Percentiles rank a stretch among this genome's conserved stretches.
phyloP scores from a whole-genome alignment of 371 early-diverging fungal genomes.

The Actinomortierella ambigua region DNA sequence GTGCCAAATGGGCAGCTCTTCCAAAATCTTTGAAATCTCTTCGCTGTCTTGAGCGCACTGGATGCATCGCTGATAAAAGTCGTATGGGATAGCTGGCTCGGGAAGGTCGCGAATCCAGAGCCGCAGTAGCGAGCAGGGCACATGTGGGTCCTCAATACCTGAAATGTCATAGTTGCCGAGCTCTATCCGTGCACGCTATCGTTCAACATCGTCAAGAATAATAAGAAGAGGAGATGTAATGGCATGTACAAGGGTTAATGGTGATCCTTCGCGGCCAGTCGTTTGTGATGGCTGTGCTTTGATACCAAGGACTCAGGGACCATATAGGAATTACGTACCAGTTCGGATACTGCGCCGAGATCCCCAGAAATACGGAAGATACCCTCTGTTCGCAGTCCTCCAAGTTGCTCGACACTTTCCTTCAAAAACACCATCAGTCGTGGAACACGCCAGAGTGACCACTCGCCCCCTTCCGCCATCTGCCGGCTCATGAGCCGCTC shows the following conservation, averaged over 20 bases:
- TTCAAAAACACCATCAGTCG: slow-evolving; percentile 85
- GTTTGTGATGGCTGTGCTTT: slow-evolving; percentile 7
- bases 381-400: slow-evolving; percentile 89
- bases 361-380: slow-evolving; percentile 97
- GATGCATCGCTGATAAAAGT: slow-evolving; percentile 79
- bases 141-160: slow-evolving; percentile 86
- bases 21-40: slow-evolving; percentile 64
- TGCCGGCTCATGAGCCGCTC: slow-evolving; percentile 79
- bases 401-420: slow-evolving; percentile 72
- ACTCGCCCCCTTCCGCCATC: slow-evolving; percentile 48
- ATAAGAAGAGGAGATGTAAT: neutral
- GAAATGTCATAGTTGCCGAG: slow-evolving; percentile 76
- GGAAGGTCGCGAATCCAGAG: slow-evolving; percentile 94
- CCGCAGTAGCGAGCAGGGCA: slow-evolving; percentile 91
- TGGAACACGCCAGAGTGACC: slow-evolving; percentile 67
- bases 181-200: slow-evolving; percentile 78
- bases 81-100: slow-evolving; percentile 87
- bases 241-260: too few species aligned
- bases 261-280: slow-evolving; percentile 11
- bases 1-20: slow-evolving; percentile 74
- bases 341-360: slow-evolving; percentile 81
- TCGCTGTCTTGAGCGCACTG: slow-evolving; percentile 57
- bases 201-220: neutral
- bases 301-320: slow-evolving; percentile 2
- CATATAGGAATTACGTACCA: slow-evolving; percentile 55